Conservation (phyloP, 495 filamentous ascomycete genomes). For the Xylaria flabelliformis region DNA sequence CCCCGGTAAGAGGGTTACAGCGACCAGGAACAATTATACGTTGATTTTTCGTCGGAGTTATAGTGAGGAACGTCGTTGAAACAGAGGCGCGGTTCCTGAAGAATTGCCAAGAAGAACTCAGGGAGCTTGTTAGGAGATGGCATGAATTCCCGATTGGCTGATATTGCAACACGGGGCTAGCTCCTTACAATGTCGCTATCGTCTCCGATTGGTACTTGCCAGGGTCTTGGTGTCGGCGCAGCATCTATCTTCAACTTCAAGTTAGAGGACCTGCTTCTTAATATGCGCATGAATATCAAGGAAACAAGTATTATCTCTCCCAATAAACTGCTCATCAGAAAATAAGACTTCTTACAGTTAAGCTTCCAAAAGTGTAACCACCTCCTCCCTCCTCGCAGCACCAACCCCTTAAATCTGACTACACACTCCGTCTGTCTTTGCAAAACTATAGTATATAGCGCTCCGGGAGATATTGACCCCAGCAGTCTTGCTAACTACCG, state of each 20-base stretch:
- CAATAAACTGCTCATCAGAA: background rate
- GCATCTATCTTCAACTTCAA: constrained; percentile 6
- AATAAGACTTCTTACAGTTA: background rate
- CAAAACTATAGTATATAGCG: background rate
- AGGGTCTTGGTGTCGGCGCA: background rate
- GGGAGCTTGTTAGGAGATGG: background rate
- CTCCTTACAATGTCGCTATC: constrained; percentile 4
- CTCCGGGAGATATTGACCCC: background rate
- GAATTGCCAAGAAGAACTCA: constrained; percentile 16
- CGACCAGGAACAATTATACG: background rate
- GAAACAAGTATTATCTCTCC: background rate
- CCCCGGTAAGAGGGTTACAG: background rate
- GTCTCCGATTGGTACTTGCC: constrained; percentile 12
- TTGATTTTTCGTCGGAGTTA: background rate
- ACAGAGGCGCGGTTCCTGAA: background rate
- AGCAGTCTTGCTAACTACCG: background rate
- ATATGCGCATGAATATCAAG: background rate
- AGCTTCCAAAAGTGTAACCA: background rate
- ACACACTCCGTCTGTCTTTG: background rate
- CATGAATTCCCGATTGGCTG: background rate
- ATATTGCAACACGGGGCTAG: background rate
- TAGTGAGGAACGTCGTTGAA: constrained; percentile 10
- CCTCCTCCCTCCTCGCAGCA: background rate
- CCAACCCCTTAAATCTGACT: background rate
- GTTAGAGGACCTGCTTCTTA: background rate